Conservation (phyloP, 2,329 filamentous ascomycete species). For the Alternaria consortialis region DNA sequence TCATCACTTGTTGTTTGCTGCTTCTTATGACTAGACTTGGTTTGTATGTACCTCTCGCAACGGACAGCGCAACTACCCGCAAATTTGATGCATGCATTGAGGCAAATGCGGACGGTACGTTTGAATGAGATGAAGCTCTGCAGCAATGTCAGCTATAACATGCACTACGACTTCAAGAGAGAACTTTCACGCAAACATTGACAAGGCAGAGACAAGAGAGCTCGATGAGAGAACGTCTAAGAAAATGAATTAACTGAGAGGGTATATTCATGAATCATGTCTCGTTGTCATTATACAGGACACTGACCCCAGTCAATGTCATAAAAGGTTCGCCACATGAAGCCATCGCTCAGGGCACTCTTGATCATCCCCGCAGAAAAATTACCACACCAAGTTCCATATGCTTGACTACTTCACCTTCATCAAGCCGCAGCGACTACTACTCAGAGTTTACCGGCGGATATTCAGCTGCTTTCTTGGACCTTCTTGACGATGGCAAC, state of each 20-base stretch:
- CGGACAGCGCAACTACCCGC: no score
- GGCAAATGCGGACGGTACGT: no score
- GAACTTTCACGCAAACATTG: no score
- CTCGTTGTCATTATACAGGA: constrained; percentile 26
- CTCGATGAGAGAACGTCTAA: not conserved
- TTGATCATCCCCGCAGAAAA: constrained; percentile 15
- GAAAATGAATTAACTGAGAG: not conserved
- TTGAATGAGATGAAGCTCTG: no score
- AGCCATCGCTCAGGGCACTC: constrained; percentile 17
- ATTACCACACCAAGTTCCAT: constrained; percentile 8
- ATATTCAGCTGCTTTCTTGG: constrained; percentile 58
- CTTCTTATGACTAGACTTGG: no score
- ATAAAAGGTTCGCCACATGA: constrained; percentile 7
- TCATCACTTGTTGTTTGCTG: no score
- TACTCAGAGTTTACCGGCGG: constrained; percentile 25
- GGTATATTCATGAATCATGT: constrained; percentile 29
- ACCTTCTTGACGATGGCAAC: constrained; percentile 84
- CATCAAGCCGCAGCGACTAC: not conserved
- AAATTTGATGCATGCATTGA: no score
- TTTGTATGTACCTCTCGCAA: no score
- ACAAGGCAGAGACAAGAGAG: not conserved
- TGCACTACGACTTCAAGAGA: no score
- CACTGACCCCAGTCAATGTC: constrained; percentile 20
- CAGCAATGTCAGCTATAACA: no score
- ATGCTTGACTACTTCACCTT: constrained; percentile 5